Conservation (phyloP, 441 rosid genomes). For the Arabidopsis lyrata region DNA sequence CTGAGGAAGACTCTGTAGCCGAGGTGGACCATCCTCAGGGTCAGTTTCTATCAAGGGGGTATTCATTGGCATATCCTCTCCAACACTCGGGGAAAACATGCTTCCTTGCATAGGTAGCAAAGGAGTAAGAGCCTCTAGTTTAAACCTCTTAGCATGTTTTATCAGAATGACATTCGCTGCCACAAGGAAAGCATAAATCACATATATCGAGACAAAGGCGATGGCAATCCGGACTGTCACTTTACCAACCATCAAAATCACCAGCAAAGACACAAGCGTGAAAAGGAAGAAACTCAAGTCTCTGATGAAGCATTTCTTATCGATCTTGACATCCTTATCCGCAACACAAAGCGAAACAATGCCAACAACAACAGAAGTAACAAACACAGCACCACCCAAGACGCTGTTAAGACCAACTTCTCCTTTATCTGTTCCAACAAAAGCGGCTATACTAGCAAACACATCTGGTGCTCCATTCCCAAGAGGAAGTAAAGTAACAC, state of each 20-base stretch:
- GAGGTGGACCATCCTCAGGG: constrained; percentile 64
- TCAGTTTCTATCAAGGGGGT: constrained; percentile 70
- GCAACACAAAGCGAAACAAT: constrained; percentile 57
- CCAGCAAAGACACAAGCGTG: constrained; percentile 54
- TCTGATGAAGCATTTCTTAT: constrained; percentile 65
- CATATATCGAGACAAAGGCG: constrained; percentile 62
- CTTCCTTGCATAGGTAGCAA: constrained; percentile 79
- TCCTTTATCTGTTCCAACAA: constrained; percentile 56
- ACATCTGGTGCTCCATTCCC: constrained; percentile 95
- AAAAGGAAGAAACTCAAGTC: constrained; percentile 73
- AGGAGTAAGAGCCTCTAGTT: constrained; percentile 67
- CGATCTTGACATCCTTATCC: constrained; percentile 50
- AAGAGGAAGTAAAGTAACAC: constrained; percentile 84
- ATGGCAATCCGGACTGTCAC: constrained; percentile 69
- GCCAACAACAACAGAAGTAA: constrained; percentile 80
- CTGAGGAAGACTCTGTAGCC: constrained; percentile 68
- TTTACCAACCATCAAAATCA: constrained; percentile 60
- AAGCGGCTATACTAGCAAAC: constrained; percentile 75
- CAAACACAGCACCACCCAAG: constrained; percentile 76
- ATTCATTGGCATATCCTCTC: constrained; percentile 61
- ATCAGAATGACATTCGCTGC: constrained; percentile 83
- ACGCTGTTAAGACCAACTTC: constrained; percentile 75
- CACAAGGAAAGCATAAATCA: constrained; percentile 66
- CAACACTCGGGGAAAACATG: constrained; percentile 59
- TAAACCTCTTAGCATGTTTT: constrained; percentile 70